Evolutionary conservation across 805 yeast species (phyloP), one percentile per base, ranked within the genome.

Genomic region (Candida ortonii): DNA sequence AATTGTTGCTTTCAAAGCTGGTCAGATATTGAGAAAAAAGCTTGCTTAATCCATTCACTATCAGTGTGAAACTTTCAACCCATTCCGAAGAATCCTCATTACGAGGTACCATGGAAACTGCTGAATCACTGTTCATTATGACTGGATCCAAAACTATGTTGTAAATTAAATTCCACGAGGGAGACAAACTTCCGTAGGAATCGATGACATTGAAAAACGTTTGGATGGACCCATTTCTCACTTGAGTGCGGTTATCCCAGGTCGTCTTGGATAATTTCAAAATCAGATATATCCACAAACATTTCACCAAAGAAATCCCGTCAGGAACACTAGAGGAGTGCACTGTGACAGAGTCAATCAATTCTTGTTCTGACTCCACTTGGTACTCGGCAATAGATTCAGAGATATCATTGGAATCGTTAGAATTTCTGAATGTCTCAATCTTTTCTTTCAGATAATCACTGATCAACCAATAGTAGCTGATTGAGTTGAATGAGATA

Each of bases 381-480:
- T 34, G 16, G 0, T 16, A 10, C 28, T 49, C 57, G 15, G 49
- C 15, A 4, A n/a, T 30, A 8, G 16, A 29, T 27, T 30, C n/a
- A 30, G 38, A 25, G 5, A 14, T 14, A 3, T 15, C 14, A 5
- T 33, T 33, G 1, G 15, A 10, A n/a, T n/a, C n/a, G n/a, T n/a
- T n/a, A 5, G 15, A 6, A 7, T 17, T 10, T 4, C 32, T 29
- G 2, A 11, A 6, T 3, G 35, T n/a, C 7, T 56, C 61, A 4
- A 55, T 38, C 23, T 50, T 58, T 4, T 59, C 61, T 34, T 78
- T 68, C 25, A 80, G 59, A 38, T 79, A 78, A 50, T 93, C 97
- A 47, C 96, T 84, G 3, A 93, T 76, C 11, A 84, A 58, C 97
- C 97, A 90, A 52, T 88, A 89, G 46, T 88, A 84, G 47, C 96